phyloP scores from a whole-genome alignment of 192 early-diverging fungal species.

The Podila epicladia region DNA sequence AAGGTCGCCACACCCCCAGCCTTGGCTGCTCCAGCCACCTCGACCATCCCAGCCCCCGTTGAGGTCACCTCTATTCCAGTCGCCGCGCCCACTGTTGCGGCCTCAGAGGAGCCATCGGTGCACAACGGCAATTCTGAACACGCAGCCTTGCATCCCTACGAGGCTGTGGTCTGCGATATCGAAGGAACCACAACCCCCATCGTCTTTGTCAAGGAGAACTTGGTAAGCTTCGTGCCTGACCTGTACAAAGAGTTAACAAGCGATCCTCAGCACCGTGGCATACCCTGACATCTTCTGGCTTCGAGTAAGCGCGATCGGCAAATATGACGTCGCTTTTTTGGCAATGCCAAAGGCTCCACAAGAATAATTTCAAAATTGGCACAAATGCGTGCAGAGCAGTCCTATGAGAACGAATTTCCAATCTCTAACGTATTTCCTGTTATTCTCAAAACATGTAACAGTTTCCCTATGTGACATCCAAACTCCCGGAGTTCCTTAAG shows the following conservation, averaged over 20 bases:
- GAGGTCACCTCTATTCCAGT: conserved; percentile 7
- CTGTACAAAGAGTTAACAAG: too few relatives aligned
- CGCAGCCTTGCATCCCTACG: conserved; percentile 50
- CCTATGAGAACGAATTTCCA: neutral
- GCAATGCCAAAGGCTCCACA: neutral
- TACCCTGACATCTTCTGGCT: too few relatives aligned
- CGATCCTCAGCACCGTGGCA: too few relatives aligned
- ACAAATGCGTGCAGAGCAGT: too few relatives aligned
- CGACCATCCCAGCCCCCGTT: conserved; percentile 28
- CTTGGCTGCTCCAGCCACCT: conserved; percentile 8
- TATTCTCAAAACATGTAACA: neutral
- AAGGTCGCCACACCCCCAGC: conserved; percentile 16
- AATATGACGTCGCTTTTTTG: neutral
- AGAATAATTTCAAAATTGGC: neutral
- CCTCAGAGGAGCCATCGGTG: conserved; percentile 20
- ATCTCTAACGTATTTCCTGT: neutral
- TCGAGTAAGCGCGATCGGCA: too few relatives aligned
- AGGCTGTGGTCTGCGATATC: conserved; percentile 82
- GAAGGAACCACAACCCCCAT: conserved; percentile 98
- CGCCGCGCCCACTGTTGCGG: conserved; percentile 8
- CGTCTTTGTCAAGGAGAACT: conserved; percentile 91
- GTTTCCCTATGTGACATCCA: conserved; percentile 86
- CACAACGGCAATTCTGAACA: neutral
- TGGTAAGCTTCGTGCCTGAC: conserved; percentile 53
- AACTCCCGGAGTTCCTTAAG: conserved; percentile 74